Conservation (phyloP, 2,329 filamentous ascomycete genomes). For the Byssochlamys sp. region DNA sequence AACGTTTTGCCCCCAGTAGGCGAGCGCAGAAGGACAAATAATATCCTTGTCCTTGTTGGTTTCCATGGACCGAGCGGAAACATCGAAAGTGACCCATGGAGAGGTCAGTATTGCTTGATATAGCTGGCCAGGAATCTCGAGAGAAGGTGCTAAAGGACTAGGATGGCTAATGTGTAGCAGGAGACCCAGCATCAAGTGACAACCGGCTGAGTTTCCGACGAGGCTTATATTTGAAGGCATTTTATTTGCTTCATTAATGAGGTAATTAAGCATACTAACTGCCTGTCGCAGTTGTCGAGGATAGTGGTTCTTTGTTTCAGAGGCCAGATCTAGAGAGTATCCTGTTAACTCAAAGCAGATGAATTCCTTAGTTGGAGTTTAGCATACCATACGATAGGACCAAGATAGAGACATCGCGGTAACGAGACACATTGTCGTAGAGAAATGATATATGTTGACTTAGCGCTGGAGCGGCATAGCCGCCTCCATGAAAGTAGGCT, state of each 20-base stretch:
- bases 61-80: slow-evolving; percentile 1
- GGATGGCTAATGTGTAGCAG: slow-evolving; percentile 3
- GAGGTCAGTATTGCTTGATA: slow-evolving; percentile 1
- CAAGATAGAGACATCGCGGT: slow-evolving; percentile 1
- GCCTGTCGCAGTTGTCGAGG: slow-evolving; percentile 5
- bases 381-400: slow-evolving; percentile 2
- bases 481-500: slow-evolving; percentile 4
- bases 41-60: slow-evolving; percentile 1
- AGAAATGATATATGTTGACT: background rate
- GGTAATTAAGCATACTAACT: slow-evolving; percentile 1
- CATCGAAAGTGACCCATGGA: slow-evolving; percentile 3
- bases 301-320: slow-evolving; percentile 1
- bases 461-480: slow-evolving; percentile 2
- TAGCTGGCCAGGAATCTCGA: background rate
- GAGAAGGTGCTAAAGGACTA: background rate
- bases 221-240: slow-evolving; percentile 2
- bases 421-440: background rate
- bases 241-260: slow-evolving; percentile 1
- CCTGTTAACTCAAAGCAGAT: background rate
- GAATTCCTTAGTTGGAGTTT: background rate
- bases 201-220: slow-evolving; percentile 3
- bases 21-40: background rate
- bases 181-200: slow-evolving; percentile 1
- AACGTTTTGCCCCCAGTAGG: slow-evolving; percentile 4
- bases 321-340: background rate